Conservation (phyloP, 148 eudicot genomes). For the Fagopyrum tataricum region DNA sequence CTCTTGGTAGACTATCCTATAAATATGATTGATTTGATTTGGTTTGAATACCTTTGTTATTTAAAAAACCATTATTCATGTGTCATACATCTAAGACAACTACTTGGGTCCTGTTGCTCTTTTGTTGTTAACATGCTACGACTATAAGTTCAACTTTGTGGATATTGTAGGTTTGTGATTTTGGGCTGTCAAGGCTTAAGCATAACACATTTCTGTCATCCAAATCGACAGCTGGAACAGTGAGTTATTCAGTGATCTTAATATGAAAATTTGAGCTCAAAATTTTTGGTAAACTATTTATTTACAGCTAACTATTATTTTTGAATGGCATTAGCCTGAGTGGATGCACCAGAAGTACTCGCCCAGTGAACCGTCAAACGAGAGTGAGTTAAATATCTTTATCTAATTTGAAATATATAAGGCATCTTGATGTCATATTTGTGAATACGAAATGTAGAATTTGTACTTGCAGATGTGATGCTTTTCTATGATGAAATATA, state of each 20-base stretch:
- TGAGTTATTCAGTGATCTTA: not conserved
- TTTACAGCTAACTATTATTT: conserved; percentile 20
- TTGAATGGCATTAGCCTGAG: conserved; percentile 62
- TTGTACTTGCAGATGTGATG: no score
- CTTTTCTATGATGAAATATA: no score
- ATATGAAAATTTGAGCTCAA: not conserved
- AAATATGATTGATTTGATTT: no score
- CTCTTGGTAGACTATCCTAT: no score
- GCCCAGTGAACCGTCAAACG: conserved; percentile 95
- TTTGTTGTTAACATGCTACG: not conserved
- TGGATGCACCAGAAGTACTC: conserved; percentile 99
- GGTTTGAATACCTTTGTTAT: not conserved
- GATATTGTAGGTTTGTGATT: no score
- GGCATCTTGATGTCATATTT: no score
- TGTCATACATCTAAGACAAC: not conserved
- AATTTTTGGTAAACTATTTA: no score
- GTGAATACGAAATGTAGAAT: no score
- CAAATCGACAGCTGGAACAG: no score
- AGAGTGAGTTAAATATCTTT: conserved; percentile 78
- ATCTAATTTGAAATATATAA: no score
- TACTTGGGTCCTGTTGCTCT: not conserved
- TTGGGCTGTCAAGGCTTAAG: conserved; percentile 56
- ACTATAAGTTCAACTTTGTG: no score
- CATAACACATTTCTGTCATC: conserved; percentile 73
- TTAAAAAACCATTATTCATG: not conserved